phyloP scores from a whole-genome alignment of 352 stramenopile species.

The Aphanomyces cochlioides region DNA sequence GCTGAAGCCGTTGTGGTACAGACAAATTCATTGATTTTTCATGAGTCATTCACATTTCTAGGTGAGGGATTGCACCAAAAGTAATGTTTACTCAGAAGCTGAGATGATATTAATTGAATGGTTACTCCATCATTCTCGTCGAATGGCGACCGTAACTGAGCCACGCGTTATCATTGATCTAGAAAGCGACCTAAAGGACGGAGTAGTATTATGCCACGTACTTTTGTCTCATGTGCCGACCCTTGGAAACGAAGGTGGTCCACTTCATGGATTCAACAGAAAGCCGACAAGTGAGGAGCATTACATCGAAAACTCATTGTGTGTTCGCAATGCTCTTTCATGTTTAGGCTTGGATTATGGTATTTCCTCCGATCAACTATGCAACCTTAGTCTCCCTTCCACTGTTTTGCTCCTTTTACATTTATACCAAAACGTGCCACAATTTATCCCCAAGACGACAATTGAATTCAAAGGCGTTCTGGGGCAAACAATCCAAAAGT shows the following conservation, averaged over 20 bases:
- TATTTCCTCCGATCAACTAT: constrained; percentile 48
- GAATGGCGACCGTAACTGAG: constrained; percentile 29
- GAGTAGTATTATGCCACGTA: constrained; percentile 78
- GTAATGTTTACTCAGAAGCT: constrained; percentile 89
- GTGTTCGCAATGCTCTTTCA: constrained; percentile 56
- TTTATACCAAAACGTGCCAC: constrained; percentile 86
- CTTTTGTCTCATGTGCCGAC: constrained; percentile 85
- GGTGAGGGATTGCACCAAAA: constrained; percentile 40
- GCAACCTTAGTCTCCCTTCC: constrained; percentile 31
- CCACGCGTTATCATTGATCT: constrained; percentile 55
- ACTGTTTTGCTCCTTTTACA: constrained; percentile 86
- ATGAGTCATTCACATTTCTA: constrained; percentile 4
- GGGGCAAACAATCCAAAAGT: constrained; percentile 86
- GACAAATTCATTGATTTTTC: background rate
- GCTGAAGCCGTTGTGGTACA: constrained; percentile 2
- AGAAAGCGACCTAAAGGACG: constrained; percentile 57
- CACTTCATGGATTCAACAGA: constrained; percentile 68
- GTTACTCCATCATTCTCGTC: constrained; percentile 62
- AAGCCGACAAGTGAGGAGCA: constrained; percentile 35
- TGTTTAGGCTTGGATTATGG: constrained; percentile 82
- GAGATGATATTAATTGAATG: constrained; percentile 91
- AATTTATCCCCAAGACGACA: constrained; percentile 90
- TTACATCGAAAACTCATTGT: constrained; percentile 50
- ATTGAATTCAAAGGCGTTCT: constrained; percentile 90
- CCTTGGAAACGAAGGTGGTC: constrained; percentile 52